Conservation (phyloP, 768 basidiomycete species). For the Strobilomyces confusus region DNA sequence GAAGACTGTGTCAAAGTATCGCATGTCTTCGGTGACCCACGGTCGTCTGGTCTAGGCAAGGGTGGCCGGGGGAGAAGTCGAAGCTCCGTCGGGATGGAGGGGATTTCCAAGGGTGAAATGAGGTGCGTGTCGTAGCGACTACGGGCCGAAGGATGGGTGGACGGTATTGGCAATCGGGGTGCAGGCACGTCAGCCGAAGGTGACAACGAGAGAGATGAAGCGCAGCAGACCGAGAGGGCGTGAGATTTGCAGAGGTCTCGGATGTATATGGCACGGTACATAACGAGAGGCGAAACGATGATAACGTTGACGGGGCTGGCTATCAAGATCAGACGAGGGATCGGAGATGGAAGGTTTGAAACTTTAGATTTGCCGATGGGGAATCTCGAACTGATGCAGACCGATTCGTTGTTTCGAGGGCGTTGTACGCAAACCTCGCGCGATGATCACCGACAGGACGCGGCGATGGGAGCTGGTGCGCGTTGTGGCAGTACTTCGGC, state of each 20-base stretch:
- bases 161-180: conserved; percentile 4
- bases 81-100: conserved; percentile 5
- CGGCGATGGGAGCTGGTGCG: conserved; percentile 9
- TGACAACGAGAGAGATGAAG: neutral
- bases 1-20: conserved; percentile 5
- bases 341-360: conserved; percentile 30
- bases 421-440: conserved; percentile 11
- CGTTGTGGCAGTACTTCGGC: conserved; percentile 23
- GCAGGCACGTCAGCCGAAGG: neutral
- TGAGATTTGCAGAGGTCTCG: conserved; percentile 26
- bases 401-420: neutral
- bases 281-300: conserved; percentile 23
- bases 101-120: conserved; percentile 5
- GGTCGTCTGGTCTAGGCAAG: conserved; percentile 4
- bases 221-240: conserved; percentile 6
- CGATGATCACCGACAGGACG: conserved; percentile 24
- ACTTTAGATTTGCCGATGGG: conserved; percentile 32
- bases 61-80: conserved; percentile 26
- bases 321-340: conserved; percentile 27
- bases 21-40: conserved; percentile 1
- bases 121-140: conserved; percentile 1
- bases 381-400: conserved; percentile 15
- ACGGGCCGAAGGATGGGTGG: neutral
- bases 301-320: conserved; percentile 27
- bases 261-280: conserved; percentile 20